These are phyloP conservation scores for Podospora comata DNA, from an alignment of 495 filamentous ascomycete genomes.

Conservation along the genomic window DNA sequence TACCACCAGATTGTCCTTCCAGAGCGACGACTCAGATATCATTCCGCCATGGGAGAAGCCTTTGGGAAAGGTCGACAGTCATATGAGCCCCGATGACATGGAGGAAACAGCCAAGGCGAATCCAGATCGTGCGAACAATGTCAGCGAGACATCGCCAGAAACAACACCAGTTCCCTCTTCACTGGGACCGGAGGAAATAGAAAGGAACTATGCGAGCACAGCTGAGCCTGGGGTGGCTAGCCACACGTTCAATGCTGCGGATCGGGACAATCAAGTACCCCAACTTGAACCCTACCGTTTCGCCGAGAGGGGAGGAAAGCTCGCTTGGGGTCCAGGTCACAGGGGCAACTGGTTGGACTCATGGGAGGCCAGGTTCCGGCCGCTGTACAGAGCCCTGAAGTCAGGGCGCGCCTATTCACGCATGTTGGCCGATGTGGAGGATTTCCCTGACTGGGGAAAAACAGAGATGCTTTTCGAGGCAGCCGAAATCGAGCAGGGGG, in stretches of 20 bases:
- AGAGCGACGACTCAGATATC: not conserved
- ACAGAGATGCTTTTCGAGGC: not conserved
- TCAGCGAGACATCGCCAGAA: not conserved
- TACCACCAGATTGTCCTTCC: not conserved
- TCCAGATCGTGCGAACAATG: not conserved
- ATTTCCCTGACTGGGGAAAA: not conserved
- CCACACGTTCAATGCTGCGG: not conserved
- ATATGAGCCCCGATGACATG: constrained; percentile 36
- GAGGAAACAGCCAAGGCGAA: constrained; percentile 19
- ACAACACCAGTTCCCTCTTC: not conserved
- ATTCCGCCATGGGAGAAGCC: not conserved
- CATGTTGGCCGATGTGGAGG: not conserved
- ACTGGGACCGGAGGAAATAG: not conserved
- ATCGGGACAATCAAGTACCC: not conserved
- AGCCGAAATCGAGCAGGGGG: not conserved
- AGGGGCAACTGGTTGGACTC: not conserved
- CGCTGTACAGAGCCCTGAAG: not conserved
- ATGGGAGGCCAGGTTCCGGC: not conserved
- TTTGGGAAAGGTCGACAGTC: constrained; percentile 2
- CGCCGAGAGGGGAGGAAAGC: not conserved
- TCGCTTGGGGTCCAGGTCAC: not conserved
- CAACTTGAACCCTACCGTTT: not conserved
- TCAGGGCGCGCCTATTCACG: not conserved
- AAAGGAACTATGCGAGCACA: not conserved
- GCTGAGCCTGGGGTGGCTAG: not conserved